Base-by-base conservation (phyloP, 768 basidiomycete genomes). In the Paxillus involutus region DNA sequence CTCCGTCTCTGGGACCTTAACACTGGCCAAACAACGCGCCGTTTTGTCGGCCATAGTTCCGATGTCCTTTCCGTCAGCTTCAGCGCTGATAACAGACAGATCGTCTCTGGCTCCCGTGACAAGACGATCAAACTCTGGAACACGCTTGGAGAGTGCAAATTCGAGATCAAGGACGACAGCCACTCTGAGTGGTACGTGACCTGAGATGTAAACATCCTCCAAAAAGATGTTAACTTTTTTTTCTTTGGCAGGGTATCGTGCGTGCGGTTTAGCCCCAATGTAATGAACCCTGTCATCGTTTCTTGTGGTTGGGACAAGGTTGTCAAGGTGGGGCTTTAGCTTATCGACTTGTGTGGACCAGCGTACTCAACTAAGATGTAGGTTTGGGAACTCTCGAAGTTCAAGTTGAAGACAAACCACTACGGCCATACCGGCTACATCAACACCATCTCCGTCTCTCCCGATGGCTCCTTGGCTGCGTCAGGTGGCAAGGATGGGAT, bases 331-430 rank as follows among this genome's bases (percentile, higher is more conserved):
- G 76, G 26, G 29, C 29, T 68, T 13, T 49, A 39, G 14, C 14
- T 17, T 44, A 43, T 51, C 61, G 16, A 32, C 14, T 9, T 7
- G 29, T 37, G 26, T 9, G 5, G 5, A 19, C 40, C 19, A 0
- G 14, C 55, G 56, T 61, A 49, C 64, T 57, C 33, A 59, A 41
- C 33, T 10, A 72, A 75, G 73, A 71, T 71, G 72, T 66, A 99
- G 96, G 97, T 99, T 63, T 99, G 97, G 97, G 97, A 99, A 74
- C 88, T 98, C 57, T 91, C 91, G 73, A 97, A 98, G 77, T 98
- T 98, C 88, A 98, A 99, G 80, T 85, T 99, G 73, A 94, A 94
- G 85, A 98, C 97, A 77, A 98, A 98, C 84, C 97, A 99, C 82
- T 93, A 92, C 71, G 97, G 97, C 62, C 97, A 99, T 83, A 96